A percentile compares a stretch with the other conserved stretches of the same genome.
Conservation (phyloP, 2,329 filamentous ascomycete species). For the Beauveria caledonica region DNA sequence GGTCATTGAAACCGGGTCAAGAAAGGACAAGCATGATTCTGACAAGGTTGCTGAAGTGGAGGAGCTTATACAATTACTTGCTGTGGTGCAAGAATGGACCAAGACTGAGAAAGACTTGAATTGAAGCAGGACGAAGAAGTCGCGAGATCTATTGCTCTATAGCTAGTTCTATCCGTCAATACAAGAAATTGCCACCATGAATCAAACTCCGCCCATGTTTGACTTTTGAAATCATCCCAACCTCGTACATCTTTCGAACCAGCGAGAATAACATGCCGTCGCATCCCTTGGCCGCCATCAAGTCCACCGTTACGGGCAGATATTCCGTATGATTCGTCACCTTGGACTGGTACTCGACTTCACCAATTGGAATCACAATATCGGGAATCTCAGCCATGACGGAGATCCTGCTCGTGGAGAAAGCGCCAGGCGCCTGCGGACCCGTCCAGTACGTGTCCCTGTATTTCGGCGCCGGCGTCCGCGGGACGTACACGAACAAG, state of each 20-base stretch:
- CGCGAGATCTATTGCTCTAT: background rate
- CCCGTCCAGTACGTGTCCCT: slow-evolving; percentile 29
- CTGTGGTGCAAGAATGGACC: background rate
- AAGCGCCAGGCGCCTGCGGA: slow-evolving; percentile 40
- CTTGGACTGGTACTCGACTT: slow-evolving; percentile 24
- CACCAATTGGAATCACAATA: slow-evolving; percentile 33
- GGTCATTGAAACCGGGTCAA: background rate
- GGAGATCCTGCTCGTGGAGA: slow-evolving; percentile 27
- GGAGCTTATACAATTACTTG: background rate
- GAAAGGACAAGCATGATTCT: background rate
- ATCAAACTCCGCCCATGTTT: slow-evolving; percentile 4
- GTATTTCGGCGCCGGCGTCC: slow-evolving; percentile 16
- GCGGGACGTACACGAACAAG: slow-evolving; percentile 39
- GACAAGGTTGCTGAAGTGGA: background rate
- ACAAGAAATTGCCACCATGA: background rate
- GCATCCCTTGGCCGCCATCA: slow-evolving; percentile 51
- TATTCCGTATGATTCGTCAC: slow-evolving; percentile 39
- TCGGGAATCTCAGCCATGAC: slow-evolving; percentile 32
- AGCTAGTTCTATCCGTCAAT: background rate
- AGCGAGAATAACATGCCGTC: slow-evolving; percentile 49
- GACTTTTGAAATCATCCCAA: slow-evolving; percentile 1
- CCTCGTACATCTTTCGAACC: slow-evolving; percentile 15
- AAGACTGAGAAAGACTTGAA: background rate
- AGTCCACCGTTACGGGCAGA: slow-evolving; percentile 49
- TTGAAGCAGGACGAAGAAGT: background rate